Conservation (phyloP, 139 green algal species). For the Astrephomene gubernaculifera region DNA sequence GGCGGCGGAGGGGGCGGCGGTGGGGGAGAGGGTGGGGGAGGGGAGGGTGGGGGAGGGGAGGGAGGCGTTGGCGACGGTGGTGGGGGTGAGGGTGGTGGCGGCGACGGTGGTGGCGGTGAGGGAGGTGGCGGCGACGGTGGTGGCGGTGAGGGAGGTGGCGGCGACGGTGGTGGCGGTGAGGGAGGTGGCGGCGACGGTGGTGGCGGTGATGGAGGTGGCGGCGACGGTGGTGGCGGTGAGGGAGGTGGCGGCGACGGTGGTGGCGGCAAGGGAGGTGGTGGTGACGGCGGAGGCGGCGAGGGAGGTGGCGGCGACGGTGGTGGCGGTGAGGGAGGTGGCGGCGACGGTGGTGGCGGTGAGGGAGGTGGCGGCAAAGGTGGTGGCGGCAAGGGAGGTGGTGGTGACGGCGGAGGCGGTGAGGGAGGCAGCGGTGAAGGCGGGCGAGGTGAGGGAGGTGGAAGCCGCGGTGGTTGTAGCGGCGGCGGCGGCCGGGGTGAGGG, state of each 20-base stretch:
- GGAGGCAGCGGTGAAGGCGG: too few species aligned
- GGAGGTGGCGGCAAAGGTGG: neutral
- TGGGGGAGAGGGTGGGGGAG: neutral
- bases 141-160: neutral
- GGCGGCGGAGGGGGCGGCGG: neutral
- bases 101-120: neutral
- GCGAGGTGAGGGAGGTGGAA: neutral
- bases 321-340: neutral
- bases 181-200: neutral
- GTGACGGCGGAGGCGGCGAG: neutral
- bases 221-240: too few species aligned
- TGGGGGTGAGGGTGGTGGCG: neutral
- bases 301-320: neutral
- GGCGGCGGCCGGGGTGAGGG: neutral
- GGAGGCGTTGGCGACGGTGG: neutral
- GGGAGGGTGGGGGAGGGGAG: too few species aligned
- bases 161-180: neutral
- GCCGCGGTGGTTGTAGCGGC: neutral
- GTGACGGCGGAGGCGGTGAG: neutral
- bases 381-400: neutral
- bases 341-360: neutral
- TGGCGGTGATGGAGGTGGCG: neutral
- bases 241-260: neutral
- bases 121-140: neutral
- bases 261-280: neutral